Evolutionary conservation across 2,329 filamentous ascomycete genomes (phyloP).

Genomic region (Fusarium pininemorale): DNA sequence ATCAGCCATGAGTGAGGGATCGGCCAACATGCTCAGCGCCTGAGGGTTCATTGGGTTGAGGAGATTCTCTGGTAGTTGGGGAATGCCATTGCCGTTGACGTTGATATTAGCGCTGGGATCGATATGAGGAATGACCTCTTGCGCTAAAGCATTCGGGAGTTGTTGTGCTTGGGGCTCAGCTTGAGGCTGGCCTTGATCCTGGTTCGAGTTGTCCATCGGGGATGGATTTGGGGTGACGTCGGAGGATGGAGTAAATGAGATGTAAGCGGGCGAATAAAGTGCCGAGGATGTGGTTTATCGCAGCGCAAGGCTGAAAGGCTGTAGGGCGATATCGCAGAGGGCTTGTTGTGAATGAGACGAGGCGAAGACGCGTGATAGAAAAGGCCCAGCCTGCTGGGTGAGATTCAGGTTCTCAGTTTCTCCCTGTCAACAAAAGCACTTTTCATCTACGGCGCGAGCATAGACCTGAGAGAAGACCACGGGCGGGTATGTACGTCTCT

Average conservation of each 20-base stretch:
- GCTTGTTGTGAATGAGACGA: too few species aligned
- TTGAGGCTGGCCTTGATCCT: constrained; percentile 32
- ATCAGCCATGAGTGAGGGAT: constrained; percentile 40
- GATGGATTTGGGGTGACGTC: not conserved
- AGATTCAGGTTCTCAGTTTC: constrained; percentile 11
- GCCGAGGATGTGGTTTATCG: not conserved
- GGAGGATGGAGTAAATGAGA: not conserved
- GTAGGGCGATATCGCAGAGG: constrained; percentile 12
- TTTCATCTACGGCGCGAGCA: constrained; percentile 21
- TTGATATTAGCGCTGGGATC: constrained; percentile 17
- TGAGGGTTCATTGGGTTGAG: constrained; percentile 37
- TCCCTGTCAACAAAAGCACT: constrained; percentile 1
- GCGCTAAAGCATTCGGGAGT: constrained; percentile 15
- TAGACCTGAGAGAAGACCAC: not conserved
- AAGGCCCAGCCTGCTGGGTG: constrained; percentile 38
- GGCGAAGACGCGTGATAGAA: constrained; percentile 25
- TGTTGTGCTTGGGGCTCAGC: constrained; percentile 34
- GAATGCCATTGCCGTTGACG: constrained; percentile 28
- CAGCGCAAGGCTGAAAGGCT: constrained; percentile 31
- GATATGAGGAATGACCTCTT: constrained; percentile 4
- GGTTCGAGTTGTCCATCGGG: constrained; percentile 34
- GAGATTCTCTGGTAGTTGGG: constrained; percentile 34
- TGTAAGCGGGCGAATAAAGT: not conserved
- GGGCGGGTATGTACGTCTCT: not conserved
- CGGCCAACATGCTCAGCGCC: constrained; percentile 38